Evolutionary conservation across 768 basidiomycete genomes (phyloP).

Genomic region (Paxillus ammoniavirescens): DNA sequence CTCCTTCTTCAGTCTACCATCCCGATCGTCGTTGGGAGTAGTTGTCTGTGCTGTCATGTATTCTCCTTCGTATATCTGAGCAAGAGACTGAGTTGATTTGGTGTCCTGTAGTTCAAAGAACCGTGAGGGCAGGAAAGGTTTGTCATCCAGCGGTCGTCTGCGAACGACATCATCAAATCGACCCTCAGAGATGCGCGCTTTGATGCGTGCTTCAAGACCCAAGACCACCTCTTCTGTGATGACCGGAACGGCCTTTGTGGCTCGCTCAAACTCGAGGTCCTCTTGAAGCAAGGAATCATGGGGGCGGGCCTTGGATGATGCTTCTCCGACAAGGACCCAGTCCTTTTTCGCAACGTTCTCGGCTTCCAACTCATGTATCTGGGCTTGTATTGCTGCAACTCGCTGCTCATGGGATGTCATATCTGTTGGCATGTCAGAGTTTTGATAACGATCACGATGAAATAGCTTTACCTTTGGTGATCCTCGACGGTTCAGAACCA

Average conservation of each 20-base stretch:
- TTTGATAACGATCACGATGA: no score
- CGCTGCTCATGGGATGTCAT: conserved; percentile 62
- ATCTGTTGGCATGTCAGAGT: not conserved
- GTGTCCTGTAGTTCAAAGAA: conserved; percentile 87
- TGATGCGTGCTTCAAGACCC: conserved; percentile 86
- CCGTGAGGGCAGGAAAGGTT: conserved; percentile 88
- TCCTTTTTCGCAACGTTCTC: conserved; percentile 88
- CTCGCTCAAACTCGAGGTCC: conserved; percentile 92
- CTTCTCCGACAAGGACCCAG: conserved; percentile 93
- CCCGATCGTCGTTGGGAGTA: conserved; percentile 66
- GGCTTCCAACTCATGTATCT: conserved; percentile 79
- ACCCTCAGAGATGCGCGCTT: conserved; percentile 78
- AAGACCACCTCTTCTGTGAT: conserved; percentile 87
- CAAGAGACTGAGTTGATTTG: conserved; percentile 85
- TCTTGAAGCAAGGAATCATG: conserved; percentile 91
- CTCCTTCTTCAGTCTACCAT: conserved; percentile 85
- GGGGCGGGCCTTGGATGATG: conserved; percentile 76
- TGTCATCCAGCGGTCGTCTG: conserved; percentile 72
- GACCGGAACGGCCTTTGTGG: conserved; percentile 81
- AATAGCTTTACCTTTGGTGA: not conserved
- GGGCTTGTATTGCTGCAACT: conserved; percentile 66
- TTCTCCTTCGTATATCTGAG: conserved; percentile 95
- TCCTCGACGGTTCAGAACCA: not conserved
- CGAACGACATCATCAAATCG: conserved; percentile 92
- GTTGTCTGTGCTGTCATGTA: conserved; percentile 68